Evolutionary conservation across 805 yeast species (phyloP), one percentile per base, ranked within the genome.

Genomic region (Isabelozyma heimii): DNA sequence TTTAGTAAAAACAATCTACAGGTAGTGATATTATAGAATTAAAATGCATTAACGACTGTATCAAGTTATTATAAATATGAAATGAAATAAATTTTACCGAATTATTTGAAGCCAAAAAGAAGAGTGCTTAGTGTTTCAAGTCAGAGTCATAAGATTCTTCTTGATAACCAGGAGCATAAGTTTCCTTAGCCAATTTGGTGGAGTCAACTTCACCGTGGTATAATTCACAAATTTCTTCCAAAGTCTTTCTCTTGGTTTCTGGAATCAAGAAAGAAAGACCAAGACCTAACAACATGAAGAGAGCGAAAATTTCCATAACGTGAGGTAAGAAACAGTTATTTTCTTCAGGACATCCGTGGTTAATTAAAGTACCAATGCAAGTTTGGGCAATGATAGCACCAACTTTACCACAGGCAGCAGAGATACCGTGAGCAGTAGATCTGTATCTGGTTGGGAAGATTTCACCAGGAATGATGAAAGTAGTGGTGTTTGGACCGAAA

Each of bases 321-420:
- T 90, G 96, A 41, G 90, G 89, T 69, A 89, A 80, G 85, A 82
- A 89, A 83, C 96, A 89, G 74, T 83, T 81, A 51, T 80, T 67
- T 50, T 76, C 77, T 45, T 73, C 71, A 37, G 89, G 73, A 82
- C 96, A 90, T 54, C 82, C 79, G 70, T 87, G 92, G 78, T 87
- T 77, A 49, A 85, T 79, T 61, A 90, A 79, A 55, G 96, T 89
- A 79, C 97, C 94, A 57, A 87, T 70, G 67, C 87, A 86, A 53
- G 91, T 84, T 75, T 87, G 94, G 26, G 97, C 96, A 76, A 90
- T 82, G 58, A 90, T 89, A 51, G 97, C 96, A 76, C 97, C 97
- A 60, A 89, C 77, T 70, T 90, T 90, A 78, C 97, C 97, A 33
- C 83, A 70, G 45, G 95, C 97, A 59, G 97, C 97, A 54, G 96